These are phyloP conservation scores for Pseudonectria foliicola DNA, from an alignment of 2,329 filamentous ascomycete species.

Conservation along the genomic window DNA sequence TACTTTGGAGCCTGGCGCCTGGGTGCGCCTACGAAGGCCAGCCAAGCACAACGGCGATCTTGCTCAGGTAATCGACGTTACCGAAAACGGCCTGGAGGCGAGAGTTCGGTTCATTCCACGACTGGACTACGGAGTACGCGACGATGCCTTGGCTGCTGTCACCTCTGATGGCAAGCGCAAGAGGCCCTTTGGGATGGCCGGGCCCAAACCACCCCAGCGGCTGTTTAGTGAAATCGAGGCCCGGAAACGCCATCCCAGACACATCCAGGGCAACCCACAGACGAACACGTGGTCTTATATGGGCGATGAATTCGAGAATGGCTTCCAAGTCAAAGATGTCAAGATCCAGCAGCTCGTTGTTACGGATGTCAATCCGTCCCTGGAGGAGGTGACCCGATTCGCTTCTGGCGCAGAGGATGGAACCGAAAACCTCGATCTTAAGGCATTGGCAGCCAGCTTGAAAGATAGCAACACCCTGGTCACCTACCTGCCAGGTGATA, in stretches of 20 bases:
- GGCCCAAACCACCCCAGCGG: conserved; percentile 73
- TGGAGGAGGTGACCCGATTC: conserved; percentile 95
- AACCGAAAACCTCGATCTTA: conserved; percentile 86
- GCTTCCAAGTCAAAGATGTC: conserved; percentile 89
- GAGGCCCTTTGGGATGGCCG: conserved; percentile 50
- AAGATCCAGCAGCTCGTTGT: conserved; percentile 81
- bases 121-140: conserved; percentile 83
- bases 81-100: conserved; percentile 85
- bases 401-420: conserved; percentile 84
- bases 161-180: conserved; percentile 69
- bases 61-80: conserved; percentile 86
- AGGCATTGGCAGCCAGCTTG: conserved; percentile 81
- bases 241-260: conserved; percentile 70
- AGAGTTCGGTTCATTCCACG: conserved; percentile 82
- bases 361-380: conserved; percentile 83
- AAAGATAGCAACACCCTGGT: conserved; percentile 77
- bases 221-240: conserved; percentile 92
- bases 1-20: conserved; percentile 77
- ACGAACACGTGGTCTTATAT: conserved; percentile 79
- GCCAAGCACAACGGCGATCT: conserved; percentile 82
- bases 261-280: conserved; percentile 60
- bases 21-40: conserved; percentile 78
- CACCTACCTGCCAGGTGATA: conserved; percentile 84
- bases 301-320: conserved; percentile 83
- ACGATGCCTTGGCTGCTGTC: conserved; percentile 51